Base-by-base conservation (phyloP, 2,329 filamentous ascomycete genomes). In the Aspergillus alliaceus region DNA sequence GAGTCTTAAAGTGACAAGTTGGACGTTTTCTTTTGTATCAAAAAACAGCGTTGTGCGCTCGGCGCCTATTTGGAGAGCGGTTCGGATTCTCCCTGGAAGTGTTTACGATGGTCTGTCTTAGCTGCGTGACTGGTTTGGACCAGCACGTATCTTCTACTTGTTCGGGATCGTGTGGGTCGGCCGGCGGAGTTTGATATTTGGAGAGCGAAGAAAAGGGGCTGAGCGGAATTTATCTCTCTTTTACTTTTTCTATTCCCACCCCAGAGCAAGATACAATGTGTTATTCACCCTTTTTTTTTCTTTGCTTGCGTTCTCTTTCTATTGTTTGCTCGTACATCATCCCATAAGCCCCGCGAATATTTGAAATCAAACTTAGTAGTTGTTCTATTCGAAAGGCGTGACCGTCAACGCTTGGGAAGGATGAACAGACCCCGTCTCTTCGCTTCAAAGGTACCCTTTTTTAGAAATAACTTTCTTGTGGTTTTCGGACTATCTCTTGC, bases 181-280 rank as follows among this genome's bases (percentile, higher is more conserved):
- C 66, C 71, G 70, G 71, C 69, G 73, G 73, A 76, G 73, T 76
- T 75, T 75, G 72, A 73, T 74, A 72, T 74, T 72, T 70, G 72
- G 72, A 71, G 70, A 70, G 69, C 65, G 66, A 68, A 67, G 69
- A 70, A 74, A 74, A 72, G 66, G 69, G 71, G 67, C 68, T 66
- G 72, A 72, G 68, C 70, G 71, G 72, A 73, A 73, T 72, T 69
- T 71, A 71, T 73, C 70, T 74, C 70, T 73, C 69, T 71, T 73
- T 73, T 71, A 71, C 66, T 68, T 64, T 71, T 68, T 71, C 69
- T 72, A 72, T 74, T 74, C 71, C 70, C 71, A 71, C 68, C 70
- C 69, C 68, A 72, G 54, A 56, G 69, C 69, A 71, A 69, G 70
- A 68, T 72, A 71, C 70, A 72, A 67, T 72, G 68, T 72, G 66